Conservation (phyloP, 371 early-diverging fungal species). For the Catenaria anguillulae region DNA sequence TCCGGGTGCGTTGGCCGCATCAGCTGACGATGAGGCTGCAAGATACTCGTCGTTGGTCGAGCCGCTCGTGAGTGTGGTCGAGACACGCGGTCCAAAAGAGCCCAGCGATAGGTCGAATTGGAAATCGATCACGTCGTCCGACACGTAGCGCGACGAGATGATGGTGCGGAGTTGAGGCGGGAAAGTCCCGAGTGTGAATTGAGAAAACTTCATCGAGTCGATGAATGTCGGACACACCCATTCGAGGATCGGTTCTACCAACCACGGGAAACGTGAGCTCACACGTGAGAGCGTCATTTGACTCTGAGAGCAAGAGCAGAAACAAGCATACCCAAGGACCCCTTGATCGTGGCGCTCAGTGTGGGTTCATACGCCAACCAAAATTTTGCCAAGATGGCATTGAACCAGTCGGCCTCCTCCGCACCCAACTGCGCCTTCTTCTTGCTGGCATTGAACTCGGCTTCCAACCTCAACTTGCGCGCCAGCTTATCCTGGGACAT, state of each 20-base stretch:
- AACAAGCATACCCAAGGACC: neutral
- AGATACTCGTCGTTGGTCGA: no score
- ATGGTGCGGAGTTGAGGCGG: slow-evolving; percentile 2
- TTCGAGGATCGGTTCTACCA: neutral
- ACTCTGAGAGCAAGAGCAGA: neutral
- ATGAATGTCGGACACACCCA: neutral
- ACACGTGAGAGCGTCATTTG: neutral
- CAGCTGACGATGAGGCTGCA: no score
- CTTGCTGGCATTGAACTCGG: neutral
- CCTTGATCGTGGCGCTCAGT: slow-evolving; percentile 12
- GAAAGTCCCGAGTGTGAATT: slow-evolving; percentile 4
- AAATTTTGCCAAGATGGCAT: slow-evolving; percentile 21
- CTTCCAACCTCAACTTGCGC: neutral
- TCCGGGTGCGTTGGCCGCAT: neutral
- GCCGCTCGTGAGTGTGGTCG: neutral
- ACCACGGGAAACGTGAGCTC: no score
- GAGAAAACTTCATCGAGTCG: neutral
- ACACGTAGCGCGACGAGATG: neutral
- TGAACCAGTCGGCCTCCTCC: slow-evolving; percentile 31
- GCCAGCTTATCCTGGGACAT: neutral
- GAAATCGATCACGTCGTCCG: slow-evolving; percentile 1
- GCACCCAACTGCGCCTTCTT: neutral
- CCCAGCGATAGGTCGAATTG: neutral
- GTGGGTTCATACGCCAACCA: slow-evolving; percentile 28
- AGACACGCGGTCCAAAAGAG: neutral